phyloP scores from a whole-genome alignment of 1,284 basidiomycete genomes.

The Butyriboletus appendiculatus region DNA sequence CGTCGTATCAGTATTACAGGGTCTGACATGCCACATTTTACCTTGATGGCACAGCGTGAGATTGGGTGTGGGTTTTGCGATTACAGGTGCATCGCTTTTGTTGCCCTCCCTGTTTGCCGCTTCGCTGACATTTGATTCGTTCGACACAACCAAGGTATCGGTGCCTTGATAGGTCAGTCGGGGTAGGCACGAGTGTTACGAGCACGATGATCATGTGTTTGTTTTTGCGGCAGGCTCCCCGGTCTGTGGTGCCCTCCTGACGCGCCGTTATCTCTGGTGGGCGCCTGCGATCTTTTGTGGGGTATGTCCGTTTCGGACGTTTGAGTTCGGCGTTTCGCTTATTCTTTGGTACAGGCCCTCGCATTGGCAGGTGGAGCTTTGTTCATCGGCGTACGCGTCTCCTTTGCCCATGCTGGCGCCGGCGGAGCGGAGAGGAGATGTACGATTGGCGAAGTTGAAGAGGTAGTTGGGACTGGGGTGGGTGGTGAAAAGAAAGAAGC shows the following conservation, averaged over 20 bases:
- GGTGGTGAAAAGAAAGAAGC: not conserved
- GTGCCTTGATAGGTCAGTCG: conserved; percentile 26
- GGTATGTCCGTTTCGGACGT: conserved; percentile 13
- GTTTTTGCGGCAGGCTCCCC: conserved; percentile 24
- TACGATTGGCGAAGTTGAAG: not conserved
- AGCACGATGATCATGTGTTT: not conserved
- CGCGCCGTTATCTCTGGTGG: conserved; percentile 31
- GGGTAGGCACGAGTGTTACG: not conserved
- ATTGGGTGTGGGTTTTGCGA: conserved; percentile 27
- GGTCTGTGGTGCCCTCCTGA: conserved; percentile 34
- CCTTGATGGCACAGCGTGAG: conserved; percentile 16
- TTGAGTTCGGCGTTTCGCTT: not conserved
- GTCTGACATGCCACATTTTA: not conserved
- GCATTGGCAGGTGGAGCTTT: conserved; percentile 6
- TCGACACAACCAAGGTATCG: conserved; percentile 19
- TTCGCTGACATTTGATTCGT: not conserved
- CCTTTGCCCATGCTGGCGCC: not conserved
- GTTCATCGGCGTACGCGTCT: conserved; percentile 16
- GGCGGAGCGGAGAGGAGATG: not conserved
- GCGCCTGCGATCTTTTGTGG: conserved; percentile 30
- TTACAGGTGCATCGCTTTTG: conserved; percentile 17
- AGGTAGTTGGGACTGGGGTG: not conserved
- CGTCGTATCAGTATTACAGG: not conserved
- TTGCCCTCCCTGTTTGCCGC: not conserved
- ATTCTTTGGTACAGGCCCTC: conserved; percentile 5